Evolutionary conservation across 108 stramenopile species (phyloP), one percentile per base, ranked within the genome.

Genomic region (Thalassiosira profunda): DNA sequence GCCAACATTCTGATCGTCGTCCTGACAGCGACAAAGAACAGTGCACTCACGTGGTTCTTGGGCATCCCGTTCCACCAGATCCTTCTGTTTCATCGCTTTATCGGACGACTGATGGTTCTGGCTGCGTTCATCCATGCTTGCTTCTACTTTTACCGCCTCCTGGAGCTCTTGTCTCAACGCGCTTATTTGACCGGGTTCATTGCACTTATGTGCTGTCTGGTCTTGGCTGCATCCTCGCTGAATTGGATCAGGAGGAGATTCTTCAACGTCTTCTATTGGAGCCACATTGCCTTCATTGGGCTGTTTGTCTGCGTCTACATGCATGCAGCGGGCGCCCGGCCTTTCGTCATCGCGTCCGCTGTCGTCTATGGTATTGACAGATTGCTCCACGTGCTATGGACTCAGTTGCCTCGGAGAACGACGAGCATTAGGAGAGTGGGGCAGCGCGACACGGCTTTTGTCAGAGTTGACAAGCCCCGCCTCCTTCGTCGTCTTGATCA

Each of bases 261-360:
- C 35, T 70, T 70, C 58, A 70, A 70, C 33, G 49, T 70, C 2
- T 70, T 70, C 23, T 70, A 42, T 51, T 70, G 69, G 69, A 60
- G 58, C 17, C 69, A 70, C 37, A 43, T 60, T 18, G 28, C 69
- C 0, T 70, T 60, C 3, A 17, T 70, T 29, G 69, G 69, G 21
- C 61, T 70, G 18, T 10, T 70, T 15, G 58, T 52, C 21, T 35
- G 58, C 9, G 29, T 60, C 3, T 70, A 60, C 53, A 7, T 70
- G 10, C 69, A 70, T 52, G 69, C 69, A 12, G 7, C n/a, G 5
- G 46, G 47, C 6, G 69, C 69, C 5, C 56, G 69, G 23, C 69
- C 69, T 10, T 70, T 51, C 58, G 43, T 70, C 43, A 18, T 59
- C 15, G 47, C 47, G 28, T 20, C 69, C 6, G 35, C 53, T 12